phyloP scores from a whole-genome alignment of 1,139 yeast genomes.

The Petasospora rhodanensis region DNA sequence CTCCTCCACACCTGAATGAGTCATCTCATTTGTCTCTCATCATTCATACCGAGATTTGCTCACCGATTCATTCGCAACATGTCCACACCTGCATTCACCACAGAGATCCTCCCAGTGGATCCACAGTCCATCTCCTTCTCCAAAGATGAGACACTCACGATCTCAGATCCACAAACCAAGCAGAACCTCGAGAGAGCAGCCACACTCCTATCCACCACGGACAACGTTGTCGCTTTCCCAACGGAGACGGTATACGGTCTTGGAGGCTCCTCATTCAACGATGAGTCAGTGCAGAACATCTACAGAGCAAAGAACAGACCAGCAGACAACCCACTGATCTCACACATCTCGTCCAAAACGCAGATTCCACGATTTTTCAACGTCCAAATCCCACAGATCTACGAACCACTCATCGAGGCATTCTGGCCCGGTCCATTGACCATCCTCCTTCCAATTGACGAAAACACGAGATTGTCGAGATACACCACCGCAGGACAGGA shows the following conservation, averaged over 20 bases:
- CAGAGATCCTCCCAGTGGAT: conserved; percentile 43
- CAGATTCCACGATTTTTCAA: conserved; percentile 63
- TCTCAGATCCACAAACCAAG: conserved; percentile 50
- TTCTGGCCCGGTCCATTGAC: conserved; percentile 98
- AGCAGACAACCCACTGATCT: conserved; percentile 88
- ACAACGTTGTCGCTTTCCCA: conserved; percentile 82
- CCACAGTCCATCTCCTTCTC: conserved; percentile 38
- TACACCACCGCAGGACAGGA: conserved; percentile 81
- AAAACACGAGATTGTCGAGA: conserved; percentile 53
- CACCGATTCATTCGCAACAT: background rate
- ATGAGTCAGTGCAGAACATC: conserved; percentile 68
- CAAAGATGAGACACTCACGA: conserved; percentile 35
- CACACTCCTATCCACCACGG: conserved; percentile 42
- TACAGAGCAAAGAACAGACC: conserved; percentile 90
- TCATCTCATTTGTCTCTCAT: no score
- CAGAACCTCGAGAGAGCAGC: conserved; percentile 56
- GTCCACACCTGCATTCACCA: conserved; percentile 17
- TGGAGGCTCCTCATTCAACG: conserved; percentile 80
- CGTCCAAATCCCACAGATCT: conserved; percentile 58
- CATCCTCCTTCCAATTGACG: conserved; percentile 64
- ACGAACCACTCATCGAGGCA: conserved; percentile 52
- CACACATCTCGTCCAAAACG: conserved; percentile 75
- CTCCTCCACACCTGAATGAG: no score
- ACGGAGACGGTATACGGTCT: conserved; percentile 96
- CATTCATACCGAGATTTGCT: no score